Conservation (phyloP, 192 early-diverging fungal genomes). For the Mortierella antarctica region DNA sequence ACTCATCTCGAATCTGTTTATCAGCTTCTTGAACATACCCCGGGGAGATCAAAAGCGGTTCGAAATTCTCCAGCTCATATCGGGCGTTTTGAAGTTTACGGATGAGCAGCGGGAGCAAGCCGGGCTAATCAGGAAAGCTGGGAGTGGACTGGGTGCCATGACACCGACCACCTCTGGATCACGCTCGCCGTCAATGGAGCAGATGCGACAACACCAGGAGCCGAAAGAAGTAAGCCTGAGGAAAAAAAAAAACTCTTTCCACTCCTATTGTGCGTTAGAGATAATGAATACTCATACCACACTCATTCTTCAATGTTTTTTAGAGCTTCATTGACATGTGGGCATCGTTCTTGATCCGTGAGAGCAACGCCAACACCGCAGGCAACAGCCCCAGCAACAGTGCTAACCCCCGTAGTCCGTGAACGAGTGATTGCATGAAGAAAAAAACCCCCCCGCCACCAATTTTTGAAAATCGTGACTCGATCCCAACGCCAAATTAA, state of each 20-base stretch:
- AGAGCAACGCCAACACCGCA: slow-evolving; percentile 57
- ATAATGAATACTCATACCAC: too few relatives aligned
- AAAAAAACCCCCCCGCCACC: slow-evolving; percentile 8
- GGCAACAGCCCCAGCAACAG: slow-evolving; percentile 21
- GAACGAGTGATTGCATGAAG: neutral
- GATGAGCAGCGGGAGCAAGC: slow-evolving; percentile 91
- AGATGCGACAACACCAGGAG: slow-evolving; percentile 54
- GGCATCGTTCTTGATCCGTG: slow-evolving; percentile 82
- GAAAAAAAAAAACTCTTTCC: neutral
- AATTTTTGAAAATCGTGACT: slow-evolving; percentile 3
- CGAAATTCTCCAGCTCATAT: slow-evolving; percentile 92
- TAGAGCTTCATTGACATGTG: slow-evolving; percentile 83
- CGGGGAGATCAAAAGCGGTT: slow-evolving; percentile 92
- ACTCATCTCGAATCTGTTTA: slow-evolving; percentile 90
- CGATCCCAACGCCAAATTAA: neutral
- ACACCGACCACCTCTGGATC: slow-evolving; percentile 55
- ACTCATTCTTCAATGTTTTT: slow-evolving; percentile 1
- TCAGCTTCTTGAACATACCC: slow-evolving; percentile 85
- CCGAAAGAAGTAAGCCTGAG: slow-evolving; percentile 44
- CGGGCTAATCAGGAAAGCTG: slow-evolving; percentile 77
- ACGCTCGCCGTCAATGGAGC: slow-evolving; percentile 61
- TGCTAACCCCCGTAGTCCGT: slow-evolving; percentile 20
- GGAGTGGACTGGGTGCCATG: slow-evolving; percentile 46
- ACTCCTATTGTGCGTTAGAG: neutral
- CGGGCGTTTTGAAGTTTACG: slow-evolving; percentile 84